These are phyloP conservation scores for Gastrodia elata DNA, from an alignment of 106 monocot genomes.

Conservation along the genomic window DNA sequence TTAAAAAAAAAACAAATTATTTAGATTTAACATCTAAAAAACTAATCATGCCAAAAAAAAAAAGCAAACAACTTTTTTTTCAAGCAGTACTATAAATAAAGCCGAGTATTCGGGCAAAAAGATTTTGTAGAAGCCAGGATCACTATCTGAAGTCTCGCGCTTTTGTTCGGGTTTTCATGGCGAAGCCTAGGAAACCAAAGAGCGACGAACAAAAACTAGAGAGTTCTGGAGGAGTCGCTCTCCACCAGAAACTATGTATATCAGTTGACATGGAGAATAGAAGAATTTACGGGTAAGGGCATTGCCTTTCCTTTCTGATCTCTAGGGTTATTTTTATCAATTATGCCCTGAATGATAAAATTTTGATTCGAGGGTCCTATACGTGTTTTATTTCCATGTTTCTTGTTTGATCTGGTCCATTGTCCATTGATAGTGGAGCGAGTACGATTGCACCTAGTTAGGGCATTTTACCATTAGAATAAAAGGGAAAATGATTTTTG, in stretches of 20 bases:
- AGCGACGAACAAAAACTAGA: conserved; percentile 54
- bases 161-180: conserved; percentile 40
- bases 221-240: conserved; percentile 36
- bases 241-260: conserved; percentile 94
- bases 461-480: neutral
- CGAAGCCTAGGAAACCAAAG: conserved; percentile 89
- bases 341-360: neutral
- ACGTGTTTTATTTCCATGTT: neutral
- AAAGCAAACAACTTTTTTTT: too few species aligned
- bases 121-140: neutral
- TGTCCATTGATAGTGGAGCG: neutral
- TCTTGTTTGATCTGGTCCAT: neutral
- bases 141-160: too few species aligned
- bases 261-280: conserved; percentile 71
- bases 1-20: too few species aligned
- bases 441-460: neutral
- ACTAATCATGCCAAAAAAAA: too few species aligned
- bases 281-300: conserved; percentile 67
- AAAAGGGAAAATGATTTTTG: neutral
- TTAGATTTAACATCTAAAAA: too few species aligned
- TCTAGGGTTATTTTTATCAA: neutral
- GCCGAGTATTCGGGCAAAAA: neutral
- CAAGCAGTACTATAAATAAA: neutral
- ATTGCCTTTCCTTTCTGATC: neutral
- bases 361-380: neutral